Evolutionary conservation across 1,139 yeast genomes (phyloP).

Genomic region (Pichia sp.): DNA sequence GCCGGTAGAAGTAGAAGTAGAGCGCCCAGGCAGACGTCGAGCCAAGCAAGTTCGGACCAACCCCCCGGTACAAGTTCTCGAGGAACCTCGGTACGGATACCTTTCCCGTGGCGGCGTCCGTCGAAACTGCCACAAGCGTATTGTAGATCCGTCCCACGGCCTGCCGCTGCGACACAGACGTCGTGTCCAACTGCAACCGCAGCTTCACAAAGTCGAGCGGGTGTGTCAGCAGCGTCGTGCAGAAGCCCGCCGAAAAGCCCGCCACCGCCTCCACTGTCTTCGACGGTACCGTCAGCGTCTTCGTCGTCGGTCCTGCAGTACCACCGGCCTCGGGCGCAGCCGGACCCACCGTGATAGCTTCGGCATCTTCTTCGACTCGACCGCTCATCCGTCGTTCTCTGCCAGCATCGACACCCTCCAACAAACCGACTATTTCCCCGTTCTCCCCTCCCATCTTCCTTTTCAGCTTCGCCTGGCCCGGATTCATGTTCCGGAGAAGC

Average conservation of each 20-base stretch:
- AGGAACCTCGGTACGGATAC: constrained; percentile 21
- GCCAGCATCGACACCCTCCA: too few species aligned
- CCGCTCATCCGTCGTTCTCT: neutral
- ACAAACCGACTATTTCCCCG: too few species aligned
- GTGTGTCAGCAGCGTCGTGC: constrained; percentile 77
- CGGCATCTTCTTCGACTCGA: neutral
- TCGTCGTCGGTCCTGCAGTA: too few species aligned
- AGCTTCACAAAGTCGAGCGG: constrained; percentile 85
- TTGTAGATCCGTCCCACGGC: constrained; percentile 28
- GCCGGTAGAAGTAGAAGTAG: constrained; percentile 72
- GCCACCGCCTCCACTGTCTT: constrained; percentile 51
- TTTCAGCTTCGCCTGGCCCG: neutral
- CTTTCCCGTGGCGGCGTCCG: constrained; percentile 5
- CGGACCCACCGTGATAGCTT: neutral
- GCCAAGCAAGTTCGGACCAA: constrained; percentile 75
- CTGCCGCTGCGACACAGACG: constrained; percentile 24
- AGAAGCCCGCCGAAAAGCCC: constrained; percentile 79
- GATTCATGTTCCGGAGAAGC: neutral
- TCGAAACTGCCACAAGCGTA: constrained; percentile 23
- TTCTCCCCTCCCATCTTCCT: neutral
- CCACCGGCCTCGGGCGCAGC: neutral
- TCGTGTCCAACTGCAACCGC: constrained; percentile 55
- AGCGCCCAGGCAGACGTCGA: constrained; percentile 86
- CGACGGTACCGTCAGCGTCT: neutral
- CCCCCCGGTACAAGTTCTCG: constrained; percentile 63